phyloP scores from a whole-genome alignment of 2,329 filamentous ascomycete genomes.

The Thelonectria blattea region DNA sequence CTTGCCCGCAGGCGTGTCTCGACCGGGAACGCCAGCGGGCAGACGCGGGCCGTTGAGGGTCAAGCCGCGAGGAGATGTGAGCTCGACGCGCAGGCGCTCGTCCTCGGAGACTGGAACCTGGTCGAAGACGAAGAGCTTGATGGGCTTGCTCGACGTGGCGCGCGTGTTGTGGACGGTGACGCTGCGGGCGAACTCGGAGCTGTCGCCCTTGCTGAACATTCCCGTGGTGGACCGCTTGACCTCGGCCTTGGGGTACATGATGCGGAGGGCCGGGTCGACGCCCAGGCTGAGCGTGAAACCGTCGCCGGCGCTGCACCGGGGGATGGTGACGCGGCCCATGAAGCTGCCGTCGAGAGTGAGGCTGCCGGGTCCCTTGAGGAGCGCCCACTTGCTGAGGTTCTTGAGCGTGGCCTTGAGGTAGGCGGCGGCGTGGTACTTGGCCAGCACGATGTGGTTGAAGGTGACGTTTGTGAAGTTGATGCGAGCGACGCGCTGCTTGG shows the following conservation, averaged over 20 bases:
- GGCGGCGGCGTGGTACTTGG: conserved; percentile 65
- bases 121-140: conserved; percentile 60
- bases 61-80: conserved; percentile 57
- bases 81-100: conserved; percentile 59
- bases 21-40: conserved; percentile 41
- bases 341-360: conserved; percentile 69
- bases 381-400: conserved; percentile 61
- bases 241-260: conserved; percentile 62
- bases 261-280: conserved; percentile 62
- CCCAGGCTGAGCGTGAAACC: conserved; percentile 61
- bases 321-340: conserved; percentile 61
- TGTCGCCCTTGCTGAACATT: conserved; percentile 60
- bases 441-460: conserved; percentile 64
- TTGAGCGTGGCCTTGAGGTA: conserved; percentile 64
- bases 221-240: conserved; percentile 58
- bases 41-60: conserved; percentile 46
- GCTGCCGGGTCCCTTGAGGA: conserved; percentile 61
- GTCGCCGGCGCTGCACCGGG: conserved; percentile 62
- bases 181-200: conserved; percentile 55
- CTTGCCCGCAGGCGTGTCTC: conserved; percentile 39
- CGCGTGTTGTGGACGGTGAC: conserved; percentile 59
- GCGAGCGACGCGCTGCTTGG: conserved; percentile 66
- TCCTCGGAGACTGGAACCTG: conserved; percentile 69
- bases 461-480: conserved; percentile 56
- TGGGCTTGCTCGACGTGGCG: conserved; percentile 43